Base-by-base conservation (phyloP, 257 asterid species). In the Jaltomata sinuosa region DNA sequence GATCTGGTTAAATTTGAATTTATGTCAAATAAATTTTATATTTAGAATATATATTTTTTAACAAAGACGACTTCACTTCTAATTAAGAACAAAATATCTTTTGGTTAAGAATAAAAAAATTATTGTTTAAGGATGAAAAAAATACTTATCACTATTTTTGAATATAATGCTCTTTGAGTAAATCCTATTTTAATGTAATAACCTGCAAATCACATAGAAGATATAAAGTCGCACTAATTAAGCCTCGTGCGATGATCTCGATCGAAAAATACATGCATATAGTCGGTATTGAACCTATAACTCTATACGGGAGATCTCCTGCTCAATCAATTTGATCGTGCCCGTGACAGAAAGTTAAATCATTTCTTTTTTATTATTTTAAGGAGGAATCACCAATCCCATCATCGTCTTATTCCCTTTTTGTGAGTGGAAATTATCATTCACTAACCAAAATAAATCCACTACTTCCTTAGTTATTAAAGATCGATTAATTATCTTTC, bases 191-290 rank as follows among this genome's bases (percentile, higher is more conserved):
- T 3, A 57, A 0, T 57, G n/a, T 57, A 22, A 59, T 4, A 59
- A 12, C 0, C 0, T 10, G 1, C 2, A 59, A 59, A 59, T 25
- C 34, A 25, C 4, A 57, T 11, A 3, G 9, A 0, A 9, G 0
- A n/a, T 57, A 9, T 2, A 57, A 9, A n/a, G 0, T 0, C 0
- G 14, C 3, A n/a, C 5, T n/a, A 55, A 0, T 55, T 8, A n/a
- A n/a, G 0, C 0, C 0, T 55, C 1, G 65, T 9, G 3, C 16
- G 4, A 9, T 2, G 3, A 0, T 3, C 22, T n/a, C 12, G n/a
- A 61, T 5, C 0, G 0, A 49, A 12, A 49, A 49, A 49, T 49
- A 14, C 1, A 0, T 57, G 14, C 6, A 9, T 1, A 5, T 25
- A 1, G 40, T 3, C 6, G 40, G 2, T 25, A 11, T 25, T 6